A percentile compares a stretch with the other conserved stretches of the same genome.
Conservation (phyloP, 768 basidiomycete species). For the Hygrocybe coccinea region DNA sequence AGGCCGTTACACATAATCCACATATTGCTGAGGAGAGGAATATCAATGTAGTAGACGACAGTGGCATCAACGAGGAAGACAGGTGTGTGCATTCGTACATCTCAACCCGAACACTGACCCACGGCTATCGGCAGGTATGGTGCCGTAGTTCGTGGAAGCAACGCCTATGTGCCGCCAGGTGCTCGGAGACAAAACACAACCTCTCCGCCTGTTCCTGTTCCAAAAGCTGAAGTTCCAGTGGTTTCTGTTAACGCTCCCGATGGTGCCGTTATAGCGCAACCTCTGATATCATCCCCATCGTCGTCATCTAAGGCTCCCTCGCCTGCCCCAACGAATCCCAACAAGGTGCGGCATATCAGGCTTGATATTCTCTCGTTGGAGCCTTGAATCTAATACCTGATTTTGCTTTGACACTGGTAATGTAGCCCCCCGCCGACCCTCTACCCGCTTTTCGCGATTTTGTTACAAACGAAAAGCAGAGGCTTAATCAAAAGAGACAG, state of each 20-base stretch:
- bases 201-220: constrained; percentile 26
- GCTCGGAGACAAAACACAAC: constrained; percentile 54
- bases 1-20: constrained; percentile 66
- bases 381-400: neutral
- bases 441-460: constrained; percentile 87
- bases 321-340: constrained; percentile 48
- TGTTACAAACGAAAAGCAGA: constrained; percentile 86
- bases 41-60: constrained; percentile 56
- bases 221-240: constrained; percentile 56
- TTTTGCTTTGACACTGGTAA: constrained; percentile 10
- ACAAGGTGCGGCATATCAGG: constrained; percentile 46
- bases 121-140: constrained; percentile 59
- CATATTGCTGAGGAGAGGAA: constrained; percentile 90
- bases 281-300: constrained; percentile 30
- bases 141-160: constrained; percentile 81
- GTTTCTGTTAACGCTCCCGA: constrained; percentile 78
- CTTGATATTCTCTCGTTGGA: neutral
- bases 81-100: constrained; percentile 52
- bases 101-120: constrained; percentile 20
- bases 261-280: constrained; percentile 46
- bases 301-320: constrained; percentile 60
- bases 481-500: constrained; percentile 86
- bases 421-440: constrained; percentile 66
- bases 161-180: constrained; percentile 92
- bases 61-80: constrained; percentile 88